phyloP scores from a whole-genome alignment of 2,329 filamentous ascomycete species.

The Cladosporium sp. region DNA sequence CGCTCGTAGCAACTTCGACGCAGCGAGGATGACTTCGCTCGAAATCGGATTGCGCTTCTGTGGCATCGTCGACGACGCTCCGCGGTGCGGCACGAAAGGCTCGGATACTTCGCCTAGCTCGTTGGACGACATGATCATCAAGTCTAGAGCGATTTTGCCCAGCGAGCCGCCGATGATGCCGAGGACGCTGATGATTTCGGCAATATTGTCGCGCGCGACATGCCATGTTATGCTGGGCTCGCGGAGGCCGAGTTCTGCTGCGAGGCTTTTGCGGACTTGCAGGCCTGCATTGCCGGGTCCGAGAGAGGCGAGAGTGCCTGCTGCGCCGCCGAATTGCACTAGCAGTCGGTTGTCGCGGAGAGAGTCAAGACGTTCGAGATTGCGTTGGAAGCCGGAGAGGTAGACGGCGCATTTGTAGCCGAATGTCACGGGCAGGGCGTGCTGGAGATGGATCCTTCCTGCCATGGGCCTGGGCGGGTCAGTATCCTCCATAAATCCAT shows the following conservation, averaged over 20 bases:
- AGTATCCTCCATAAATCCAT: no score
- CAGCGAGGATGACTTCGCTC: conserved; percentile 26
- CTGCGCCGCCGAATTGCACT: conserved; percentile 31
- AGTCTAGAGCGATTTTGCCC: conserved; percentile 28
- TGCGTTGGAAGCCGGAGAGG: conserved; percentile 27
- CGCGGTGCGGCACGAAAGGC: conserved; percentile 50
- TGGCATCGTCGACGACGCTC: conserved; percentile 55
- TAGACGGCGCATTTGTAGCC: conserved; percentile 32
- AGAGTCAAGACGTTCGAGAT: conserved; percentile 24
- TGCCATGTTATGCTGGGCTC: conserved; percentile 31
- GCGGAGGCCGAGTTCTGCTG: conserved; percentile 21
- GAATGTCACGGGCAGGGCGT: conserved; percentile 30
- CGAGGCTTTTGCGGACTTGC: conserved; percentile 21
- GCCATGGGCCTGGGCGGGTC: conserved; percentile 22
- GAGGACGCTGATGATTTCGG: conserved; percentile 26
- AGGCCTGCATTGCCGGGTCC: conserved; percentile 16
- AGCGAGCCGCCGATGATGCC: conserved; percentile 25
- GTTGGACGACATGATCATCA: conserved; percentile 30
- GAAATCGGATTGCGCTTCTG: conserved; percentile 38
- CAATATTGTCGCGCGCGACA: conserved; percentile 28
- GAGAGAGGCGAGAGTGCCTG: conserved; percentile 29
- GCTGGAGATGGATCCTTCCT: conserved; percentile 29
- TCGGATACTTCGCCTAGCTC: conserved; percentile 29
- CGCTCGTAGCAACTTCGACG: conserved; percentile 24
- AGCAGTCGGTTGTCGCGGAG: conserved; percentile 23